These are phyloP conservation scores for Ogataea siamensis DNA, from an alignment of 805 yeast species.

Conservation along the genomic window DNA sequence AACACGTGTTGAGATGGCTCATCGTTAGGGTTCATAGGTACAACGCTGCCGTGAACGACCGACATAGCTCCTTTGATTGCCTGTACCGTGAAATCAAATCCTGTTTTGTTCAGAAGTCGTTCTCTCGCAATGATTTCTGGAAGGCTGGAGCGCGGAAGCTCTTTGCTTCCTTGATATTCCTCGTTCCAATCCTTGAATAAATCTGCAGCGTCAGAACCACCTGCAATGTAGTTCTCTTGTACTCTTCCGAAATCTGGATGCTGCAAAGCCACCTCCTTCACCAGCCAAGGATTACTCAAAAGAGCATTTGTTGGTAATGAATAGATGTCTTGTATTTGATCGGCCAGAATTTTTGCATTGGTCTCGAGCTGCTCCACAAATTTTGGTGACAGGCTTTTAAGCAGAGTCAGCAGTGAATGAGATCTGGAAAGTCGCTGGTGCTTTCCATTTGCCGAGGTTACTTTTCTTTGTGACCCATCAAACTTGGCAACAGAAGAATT, in stretches of 20 bases:
- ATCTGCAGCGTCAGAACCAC: slow-evolving; percentile 61
- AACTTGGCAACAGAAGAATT: slow-evolving; percentile 64
- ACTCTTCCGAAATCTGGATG: slow-evolving; percentile 58
- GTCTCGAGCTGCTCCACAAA: slow-evolving; percentile 51
- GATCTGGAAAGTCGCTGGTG: slow-evolving; percentile 35
- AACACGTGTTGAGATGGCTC: slow-evolving; percentile 59
- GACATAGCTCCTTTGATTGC: slow-evolving; percentile 80
- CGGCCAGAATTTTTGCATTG: slow-evolving; percentile 46
- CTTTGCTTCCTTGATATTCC: slow-evolving; percentile 80
- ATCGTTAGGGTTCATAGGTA: slow-evolving; percentile 81
- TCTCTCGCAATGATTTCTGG: slow-evolving; percentile 71
- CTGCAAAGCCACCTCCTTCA: slow-evolving; percentile 26
- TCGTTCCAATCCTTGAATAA: slow-evolving; percentile 80
- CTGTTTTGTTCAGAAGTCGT: slow-evolving; percentile 63
- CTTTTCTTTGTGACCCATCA: slow-evolving; percentile 55
- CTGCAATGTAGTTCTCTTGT: slow-evolving; percentile 51
- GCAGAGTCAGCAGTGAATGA: slow-evolving; percentile 58
- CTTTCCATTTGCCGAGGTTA: slow-evolving; percentile 26
- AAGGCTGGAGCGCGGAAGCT: slow-evolving; percentile 56
- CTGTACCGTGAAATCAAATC: slow-evolving; percentile 70
- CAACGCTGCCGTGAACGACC: slow-evolving; percentile 68
- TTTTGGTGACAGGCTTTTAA: slow-evolving; percentile 63
- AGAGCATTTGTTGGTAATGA: slow-evolving; percentile 59
- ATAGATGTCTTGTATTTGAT: slow-evolving; percentile 51
- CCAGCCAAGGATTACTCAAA: slow-evolving; percentile 78